Evolutionary conservation across 306 rosid species (phyloP).

Genomic region (Pterocarpus santalinus): DNA sequence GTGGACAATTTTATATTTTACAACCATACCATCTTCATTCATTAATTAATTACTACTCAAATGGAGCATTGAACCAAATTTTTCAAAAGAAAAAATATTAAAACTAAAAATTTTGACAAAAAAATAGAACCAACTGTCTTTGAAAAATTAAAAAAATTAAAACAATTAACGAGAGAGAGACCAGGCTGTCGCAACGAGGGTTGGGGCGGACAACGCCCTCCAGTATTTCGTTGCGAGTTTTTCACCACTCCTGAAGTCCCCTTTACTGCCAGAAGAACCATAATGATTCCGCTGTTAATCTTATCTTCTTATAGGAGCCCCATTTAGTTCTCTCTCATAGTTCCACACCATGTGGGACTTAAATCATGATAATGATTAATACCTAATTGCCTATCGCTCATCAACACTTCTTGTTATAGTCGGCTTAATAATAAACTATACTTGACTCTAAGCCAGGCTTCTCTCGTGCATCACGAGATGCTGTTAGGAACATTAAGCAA

Average conservation of each 20-base stretch:
- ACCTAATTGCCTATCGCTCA: no score
- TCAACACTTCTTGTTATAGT: neutral
- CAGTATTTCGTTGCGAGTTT: conserved; percentile 38
- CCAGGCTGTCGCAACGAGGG: conserved; percentile 93
- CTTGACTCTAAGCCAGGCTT: neutral
- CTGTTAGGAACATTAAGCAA: neutral
- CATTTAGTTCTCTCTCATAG: accelerated
- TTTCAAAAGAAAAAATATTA: no score
- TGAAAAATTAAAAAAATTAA: no score
- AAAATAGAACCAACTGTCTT: no score
- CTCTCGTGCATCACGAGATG: neutral
- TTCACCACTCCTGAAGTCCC: conserved; percentile 86
- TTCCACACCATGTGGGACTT: conserved; percentile 56
- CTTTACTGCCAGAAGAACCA: conserved; percentile 93
- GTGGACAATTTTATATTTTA: no score
- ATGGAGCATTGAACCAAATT: no score
- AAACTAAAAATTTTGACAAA: no score
- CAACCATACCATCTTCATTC: no score
- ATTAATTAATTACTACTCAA: no score
- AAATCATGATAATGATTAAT: neutral
- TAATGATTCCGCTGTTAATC: accelerated
- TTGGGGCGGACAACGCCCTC: conserved; percentile 72
- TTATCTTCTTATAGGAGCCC: neutral
- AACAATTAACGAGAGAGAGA: conserved; percentile 42
- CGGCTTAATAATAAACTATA: neutral